Evolutionary conservation across 2,329 filamentous ascomycete species (phyloP), one percentile per base, ranked within the genome.

Genomic region (Emydomyces testavorans): DNA sequence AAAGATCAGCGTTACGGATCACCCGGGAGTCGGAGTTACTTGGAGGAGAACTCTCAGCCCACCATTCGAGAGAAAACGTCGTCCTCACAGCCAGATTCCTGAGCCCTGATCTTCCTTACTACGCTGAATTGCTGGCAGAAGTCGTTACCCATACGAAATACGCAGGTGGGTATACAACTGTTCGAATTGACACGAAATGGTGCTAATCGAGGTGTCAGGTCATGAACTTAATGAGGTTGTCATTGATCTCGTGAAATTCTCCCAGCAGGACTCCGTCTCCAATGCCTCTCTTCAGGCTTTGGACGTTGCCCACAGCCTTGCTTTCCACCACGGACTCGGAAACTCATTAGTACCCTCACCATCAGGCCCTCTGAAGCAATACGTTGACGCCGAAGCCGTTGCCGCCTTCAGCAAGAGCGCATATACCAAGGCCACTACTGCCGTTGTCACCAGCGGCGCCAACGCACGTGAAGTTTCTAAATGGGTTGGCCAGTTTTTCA

Each of bases 401-500:
- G 78, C 80, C 54, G 75, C 78, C 56, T 98, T 83, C 63, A 83
- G 89, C 62, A 73, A 79, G 54, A 75, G 78, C 52, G 89, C 84
- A 60, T 98, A 92, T 70, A 76, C 81, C 60, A 94, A 93, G 76
- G 72, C 82, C 61, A 95, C 94, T 70, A 83, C 98, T 58, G 87
- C 90, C 53, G 73, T 98, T 54, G 82, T 96, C 56, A 87, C 85
- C 61, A 93, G 94, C 61, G 92, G 92, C 56, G 83, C 88, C 55
- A 80, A 82, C 57, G 75, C 86, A 57, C 72, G 75, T 50, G 80
- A 85, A 54, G 73, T 96, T 56, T 77, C 78, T 62, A 93, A 92
- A 73, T 96, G 90, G 89, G 82, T 93, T 54, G 79, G 81, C 62
- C 80, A 94, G 65, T 95, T 95, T 78, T 96, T 98, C 76, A 79